phyloP scores from a whole-genome alignment of 1,139 yeast genomes.

The Oligophagozyma castellii region DNA sequence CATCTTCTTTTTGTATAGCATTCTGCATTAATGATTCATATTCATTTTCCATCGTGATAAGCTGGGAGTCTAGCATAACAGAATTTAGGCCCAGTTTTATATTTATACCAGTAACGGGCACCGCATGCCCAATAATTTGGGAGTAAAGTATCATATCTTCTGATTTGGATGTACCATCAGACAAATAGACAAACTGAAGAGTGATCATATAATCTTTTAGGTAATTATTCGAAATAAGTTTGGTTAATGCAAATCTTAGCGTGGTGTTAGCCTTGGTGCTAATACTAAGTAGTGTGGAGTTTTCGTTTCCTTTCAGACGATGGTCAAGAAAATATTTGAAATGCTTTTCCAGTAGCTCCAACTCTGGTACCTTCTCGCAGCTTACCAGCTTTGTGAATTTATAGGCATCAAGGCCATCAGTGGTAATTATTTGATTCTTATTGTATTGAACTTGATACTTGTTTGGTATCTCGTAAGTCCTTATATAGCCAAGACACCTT shows the following conservation, averaged over 20 bases:
- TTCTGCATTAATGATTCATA: conserved; percentile 4
- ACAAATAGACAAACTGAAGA: conserved; percentile 13
- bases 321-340: conserved; percentile 14
- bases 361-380: conserved; percentile 6
- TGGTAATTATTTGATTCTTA: conserved; percentile 3
- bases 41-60: conserved; percentile 5
- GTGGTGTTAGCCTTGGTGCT: conserved; percentile 9
- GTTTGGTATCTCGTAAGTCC: conserved; percentile 4
- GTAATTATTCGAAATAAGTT: conserved; percentile 8
- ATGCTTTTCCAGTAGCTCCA: conserved; percentile 10
- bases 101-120: conserved; percentile 9
- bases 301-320: conserved; percentile 12
- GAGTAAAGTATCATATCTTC: conserved; percentile 8
- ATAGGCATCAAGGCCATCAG: conserved; percentile 3
- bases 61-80: conserved; percentile 11
- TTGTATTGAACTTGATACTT: conserved; percentile 10
- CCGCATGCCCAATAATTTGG: conserved; percentile 4
- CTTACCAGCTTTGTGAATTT: conserved; percentile 3
- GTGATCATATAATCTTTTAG: conserved; percentile 6
- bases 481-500: conserved; percentile 18
- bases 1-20: conserved; percentile 2
- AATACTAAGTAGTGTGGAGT: conserved; percentile 17
- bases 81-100: conserved; percentile 14
- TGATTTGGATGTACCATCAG: conserved; percentile 13
- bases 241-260: conserved; percentile 6